Evolutionary conservation across 805 yeast genomes (phyloP).

Genomic region (Candida patagonica): DNA sequence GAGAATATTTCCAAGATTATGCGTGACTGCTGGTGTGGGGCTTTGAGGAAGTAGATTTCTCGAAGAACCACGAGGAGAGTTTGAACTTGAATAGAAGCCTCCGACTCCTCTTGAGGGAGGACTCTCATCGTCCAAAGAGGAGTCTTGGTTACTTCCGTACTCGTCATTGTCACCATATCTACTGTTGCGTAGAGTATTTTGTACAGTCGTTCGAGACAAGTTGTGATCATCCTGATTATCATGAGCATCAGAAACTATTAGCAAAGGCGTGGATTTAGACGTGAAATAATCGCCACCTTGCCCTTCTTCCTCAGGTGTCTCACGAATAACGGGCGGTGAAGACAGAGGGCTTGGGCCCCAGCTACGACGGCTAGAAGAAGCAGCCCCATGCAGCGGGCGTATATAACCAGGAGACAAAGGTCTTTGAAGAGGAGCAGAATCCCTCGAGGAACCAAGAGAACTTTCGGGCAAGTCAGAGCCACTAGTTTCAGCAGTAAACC

Average conservation of each 20-base stretch:
- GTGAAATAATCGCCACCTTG: not conserved
- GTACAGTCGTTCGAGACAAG: constrained; percentile 3
- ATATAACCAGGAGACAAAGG: not conserved
- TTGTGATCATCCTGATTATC: not conserved
- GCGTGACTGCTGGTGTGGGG: constrained; percentile 4
- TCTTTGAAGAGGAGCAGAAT: not conserved
- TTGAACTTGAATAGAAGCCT: not conserved
- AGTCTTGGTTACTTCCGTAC: constrained; percentile 6
- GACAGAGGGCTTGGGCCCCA: not conserved
- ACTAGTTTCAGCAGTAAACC: not conserved
- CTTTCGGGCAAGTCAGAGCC: not conserved
- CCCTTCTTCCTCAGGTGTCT: not conserved
- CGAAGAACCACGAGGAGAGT: constrained; percentile 3
- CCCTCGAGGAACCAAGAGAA: not conserved
- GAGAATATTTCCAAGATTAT: constrained; percentile 12
- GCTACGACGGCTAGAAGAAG: not conserved
- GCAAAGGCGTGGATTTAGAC: not conserved
- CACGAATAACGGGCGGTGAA: not conserved
- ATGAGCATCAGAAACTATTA: constrained; percentile 8
- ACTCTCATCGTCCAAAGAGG: too few species aligned
- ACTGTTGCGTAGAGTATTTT: constrained; percentile 6
- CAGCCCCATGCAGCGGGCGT: not conserved
- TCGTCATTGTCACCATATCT: not conserved
- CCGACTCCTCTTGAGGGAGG: too few species aligned
- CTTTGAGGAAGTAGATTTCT: constrained; percentile 6